Evolutionary conservation across 2,329 filamentous ascomycete species (phyloP).

Genomic region (Ophiosphaerella herpotricha): DNA sequence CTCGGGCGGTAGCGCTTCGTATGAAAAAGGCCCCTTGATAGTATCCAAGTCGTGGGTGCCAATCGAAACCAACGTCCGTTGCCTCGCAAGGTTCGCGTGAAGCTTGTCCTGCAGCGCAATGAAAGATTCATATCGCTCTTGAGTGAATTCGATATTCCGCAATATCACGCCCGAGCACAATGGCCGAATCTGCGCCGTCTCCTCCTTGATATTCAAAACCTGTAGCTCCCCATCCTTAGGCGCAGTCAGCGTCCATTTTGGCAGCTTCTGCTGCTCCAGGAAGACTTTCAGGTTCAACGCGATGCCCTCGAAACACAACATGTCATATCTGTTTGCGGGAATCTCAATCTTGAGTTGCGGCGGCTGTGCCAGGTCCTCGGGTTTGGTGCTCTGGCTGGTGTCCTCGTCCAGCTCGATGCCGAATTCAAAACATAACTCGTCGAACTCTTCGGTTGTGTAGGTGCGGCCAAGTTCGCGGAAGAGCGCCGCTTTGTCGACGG

Average conservation of each 20-base stretch:
- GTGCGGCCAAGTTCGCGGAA: slow-evolving; percentile 90
- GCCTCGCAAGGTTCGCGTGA: slow-evolving; percentile 91
- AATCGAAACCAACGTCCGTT: slow-evolving; percentile 93
- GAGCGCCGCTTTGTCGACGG: slow-evolving; percentile 93
- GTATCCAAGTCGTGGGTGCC: slow-evolving; percentile 97
- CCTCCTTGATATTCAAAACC: slow-evolving; percentile 77
- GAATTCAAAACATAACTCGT: slow-evolving; percentile 97
- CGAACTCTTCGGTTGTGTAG: slow-evolving; percentile 93
- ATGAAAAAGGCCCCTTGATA: slow-evolving; percentile 91
- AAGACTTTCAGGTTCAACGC: slow-evolving; percentile 96
- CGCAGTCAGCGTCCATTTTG: slow-evolving; percentile 77
- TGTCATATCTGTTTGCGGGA: slow-evolving; percentile 89
- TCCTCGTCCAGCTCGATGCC: slow-evolving; percentile 98
- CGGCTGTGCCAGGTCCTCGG: slow-evolving; percentile 67
- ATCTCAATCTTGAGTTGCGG: slow-evolving; percentile 98
- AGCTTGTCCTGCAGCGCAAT: slow-evolving; percentile 97
- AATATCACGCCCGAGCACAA: slow-evolving; percentile 89
- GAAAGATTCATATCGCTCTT: slow-evolving; percentile 94
- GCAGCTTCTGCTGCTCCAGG: slow-evolving; percentile 73
- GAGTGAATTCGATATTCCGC: slow-evolving; percentile 87
- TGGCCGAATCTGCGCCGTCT: slow-evolving; percentile 79
- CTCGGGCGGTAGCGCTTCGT: slow-evolving; percentile 88
- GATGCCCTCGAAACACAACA: slow-evolving; percentile 97
- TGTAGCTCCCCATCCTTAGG: slow-evolving; percentile 75
- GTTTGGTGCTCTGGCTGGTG: slow-evolving; percentile 36